Evolutionary conservation across 352 stramenopile species (phyloP).

Genomic region (Aphanomyces astaci): DNA sequence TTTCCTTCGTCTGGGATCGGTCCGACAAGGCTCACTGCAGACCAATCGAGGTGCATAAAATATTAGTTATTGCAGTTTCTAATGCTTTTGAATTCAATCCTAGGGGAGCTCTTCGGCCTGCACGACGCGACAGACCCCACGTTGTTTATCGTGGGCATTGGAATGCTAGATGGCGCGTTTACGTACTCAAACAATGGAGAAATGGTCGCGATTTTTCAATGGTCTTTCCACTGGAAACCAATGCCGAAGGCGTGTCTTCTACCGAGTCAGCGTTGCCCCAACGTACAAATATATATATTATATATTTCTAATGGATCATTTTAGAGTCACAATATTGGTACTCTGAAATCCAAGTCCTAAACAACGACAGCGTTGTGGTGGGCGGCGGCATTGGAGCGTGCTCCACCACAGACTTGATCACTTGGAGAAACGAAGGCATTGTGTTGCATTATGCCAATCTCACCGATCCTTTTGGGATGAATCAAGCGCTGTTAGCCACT

Average conservation of each 20-base stretch:
- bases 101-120: conserved; percentile 53
- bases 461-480: conserved; percentile 74
- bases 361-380: not conserved
- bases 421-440: conserved; percentile 92
- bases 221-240: not conserved
- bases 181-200: conserved; percentile 57
- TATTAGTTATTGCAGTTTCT: too few relatives aligned
- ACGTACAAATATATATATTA: too few relatives aligned
- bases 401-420: conserved; percentile 82
- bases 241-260: not conserved
- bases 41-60: conserved; percentile 34
- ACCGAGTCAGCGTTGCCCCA: not conserved
- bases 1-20: conserved; percentile 57
- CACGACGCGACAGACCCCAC: conserved; percentile 20
- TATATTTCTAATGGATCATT: too few relatives aligned
- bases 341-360: conserved; percentile 38
- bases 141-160: conserved; percentile 53
- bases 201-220: not conserved
- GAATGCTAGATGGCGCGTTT: conserved; percentile 55
- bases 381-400: conserved; percentile 86
- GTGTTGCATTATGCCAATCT: conserved; percentile 93
- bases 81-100: too few relatives aligned
- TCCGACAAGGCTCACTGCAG: conserved; percentile 34
- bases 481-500: conserved; percentile 47
- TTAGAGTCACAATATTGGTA: conserved; percentile 46